phyloP scores from a whole-genome alignment of 1,284 basidiomycete genomes.

The Heterobasidion annosum region DNA sequence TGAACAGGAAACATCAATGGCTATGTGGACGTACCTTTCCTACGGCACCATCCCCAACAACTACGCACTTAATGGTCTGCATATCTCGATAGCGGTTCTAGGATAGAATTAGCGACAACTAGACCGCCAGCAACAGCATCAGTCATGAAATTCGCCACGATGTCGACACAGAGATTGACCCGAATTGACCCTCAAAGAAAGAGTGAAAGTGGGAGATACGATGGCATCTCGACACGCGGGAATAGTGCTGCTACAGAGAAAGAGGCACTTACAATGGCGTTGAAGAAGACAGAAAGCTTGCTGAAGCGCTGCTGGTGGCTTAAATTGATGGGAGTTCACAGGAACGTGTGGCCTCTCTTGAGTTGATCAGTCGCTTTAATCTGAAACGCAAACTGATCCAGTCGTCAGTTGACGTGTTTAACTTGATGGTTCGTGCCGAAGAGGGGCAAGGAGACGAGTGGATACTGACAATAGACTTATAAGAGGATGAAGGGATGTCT shows the following conservation, averaged over 20 bases:
- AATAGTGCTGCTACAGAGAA: not conserved
- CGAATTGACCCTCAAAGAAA: not conserved
- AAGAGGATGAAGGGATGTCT: not conserved
- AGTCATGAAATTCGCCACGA: not conserved
- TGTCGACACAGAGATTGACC: not conserved
- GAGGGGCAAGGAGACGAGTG: not conserved
- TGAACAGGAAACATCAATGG: slow-evolving; percentile 4
- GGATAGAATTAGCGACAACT: not conserved
- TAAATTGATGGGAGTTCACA: not conserved
- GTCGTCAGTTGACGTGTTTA: not conserved
- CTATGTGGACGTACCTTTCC: slow-evolving; percentile 76
- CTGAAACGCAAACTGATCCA: not conserved
- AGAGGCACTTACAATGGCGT: not conserved
- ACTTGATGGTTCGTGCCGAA: not conserved
- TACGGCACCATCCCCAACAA: slow-evolving; percentile 99
- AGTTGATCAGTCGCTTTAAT: not conserved
- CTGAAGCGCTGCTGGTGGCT: not conserved
- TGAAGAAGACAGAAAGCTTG: not conserved
- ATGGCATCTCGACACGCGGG: not conserved
- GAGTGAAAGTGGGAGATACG: not conserved
- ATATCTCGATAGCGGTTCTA: slow-evolving; percentile 33
- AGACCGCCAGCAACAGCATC: not conserved
- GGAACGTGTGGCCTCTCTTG: not conserved
- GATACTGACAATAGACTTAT: not conserved
- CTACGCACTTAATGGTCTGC: slow-evolving; percentile 98